These are phyloP conservation scores for Acrasis kona DNA, from an alignment of 78 protist genomes.

Conservation along the genomic window DNA sequence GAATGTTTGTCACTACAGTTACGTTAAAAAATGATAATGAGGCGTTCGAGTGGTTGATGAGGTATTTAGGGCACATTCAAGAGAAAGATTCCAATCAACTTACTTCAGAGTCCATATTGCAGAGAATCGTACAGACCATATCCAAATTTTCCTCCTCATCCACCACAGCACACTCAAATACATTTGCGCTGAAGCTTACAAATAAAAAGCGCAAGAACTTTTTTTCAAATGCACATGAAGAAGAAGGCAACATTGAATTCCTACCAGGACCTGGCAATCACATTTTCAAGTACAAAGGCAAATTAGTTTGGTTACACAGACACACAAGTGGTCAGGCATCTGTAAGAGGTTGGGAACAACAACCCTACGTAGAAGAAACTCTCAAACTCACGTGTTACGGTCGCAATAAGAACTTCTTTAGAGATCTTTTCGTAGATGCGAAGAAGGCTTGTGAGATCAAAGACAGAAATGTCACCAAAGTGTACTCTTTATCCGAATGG, in stretches of 20 bases:
- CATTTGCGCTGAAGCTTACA: too few species aligned
- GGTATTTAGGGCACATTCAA: too few species aligned
- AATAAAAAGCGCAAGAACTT: too few species aligned
- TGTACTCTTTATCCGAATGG: not conserved
- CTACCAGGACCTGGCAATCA: conserved; percentile 3
- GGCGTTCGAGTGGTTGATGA: not conserved
- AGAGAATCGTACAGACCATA: too few species aligned
- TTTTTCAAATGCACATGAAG: too few species aligned
- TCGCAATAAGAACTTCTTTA: not conserved
- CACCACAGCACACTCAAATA: too few species aligned
- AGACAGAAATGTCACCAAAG: not conserved
- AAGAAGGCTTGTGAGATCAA: not conserved
- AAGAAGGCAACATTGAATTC: not conserved
- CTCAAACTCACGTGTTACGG: not conserved
- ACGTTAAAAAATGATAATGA: not conserved
- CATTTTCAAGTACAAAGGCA: not conserved
- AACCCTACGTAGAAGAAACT: not conserved
- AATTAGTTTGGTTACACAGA: not conserved
- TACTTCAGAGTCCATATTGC: too few species aligned
- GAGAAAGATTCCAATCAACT: not conserved
- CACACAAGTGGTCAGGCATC: not conserved
- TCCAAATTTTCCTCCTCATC: too few species aligned
- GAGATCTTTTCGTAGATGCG: not conserved
- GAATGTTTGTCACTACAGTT: not conserved
- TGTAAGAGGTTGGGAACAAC: not conserved